phyloP scores from a whole-genome alignment of 1,139 yeast species.

The Geotrichum bryndzae region DNA sequence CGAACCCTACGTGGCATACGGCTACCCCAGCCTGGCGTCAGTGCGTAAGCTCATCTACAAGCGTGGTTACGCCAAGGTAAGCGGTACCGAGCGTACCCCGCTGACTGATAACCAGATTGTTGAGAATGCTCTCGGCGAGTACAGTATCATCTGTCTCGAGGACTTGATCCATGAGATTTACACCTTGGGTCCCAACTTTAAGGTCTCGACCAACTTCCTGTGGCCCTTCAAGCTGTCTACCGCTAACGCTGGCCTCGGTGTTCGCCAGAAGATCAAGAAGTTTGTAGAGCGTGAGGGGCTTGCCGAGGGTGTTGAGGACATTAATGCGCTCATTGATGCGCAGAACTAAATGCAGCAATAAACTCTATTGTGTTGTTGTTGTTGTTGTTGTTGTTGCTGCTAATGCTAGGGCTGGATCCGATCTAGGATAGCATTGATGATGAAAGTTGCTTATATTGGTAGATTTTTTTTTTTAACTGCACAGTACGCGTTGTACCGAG shows the following conservation, averaged over 20 bases:
- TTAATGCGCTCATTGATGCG: constrained; percentile 97
- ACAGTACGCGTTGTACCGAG: neutral
- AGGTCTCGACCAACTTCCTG: constrained; percentile 98
- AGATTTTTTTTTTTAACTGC: neutral
- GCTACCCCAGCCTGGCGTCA: constrained; percentile 97
- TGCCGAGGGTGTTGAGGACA: constrained; percentile 99
- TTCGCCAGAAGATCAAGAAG: constrained; percentile 97
- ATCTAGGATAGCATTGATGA: neutral
- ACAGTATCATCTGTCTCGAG: constrained; percentile 93
- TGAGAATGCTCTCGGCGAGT: constrained; percentile 90
- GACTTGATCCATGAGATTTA: constrained; percentile 98
- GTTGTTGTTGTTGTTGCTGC: neutral
- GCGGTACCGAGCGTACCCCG: constrained; percentile 96
- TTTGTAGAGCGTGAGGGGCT: constrained; percentile 99
- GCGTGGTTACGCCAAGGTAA: constrained; percentile 96
- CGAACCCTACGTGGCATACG: constrained; percentile 99
- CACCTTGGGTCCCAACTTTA: constrained; percentile 99
- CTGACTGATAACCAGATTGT: constrained; percentile 83
- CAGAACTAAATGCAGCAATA: constrained; percentile 13
- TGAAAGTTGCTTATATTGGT: neutral
- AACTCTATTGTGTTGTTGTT: neutral
- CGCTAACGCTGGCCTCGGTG: constrained; percentile 99
- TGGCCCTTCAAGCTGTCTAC: constrained; percentile 99
- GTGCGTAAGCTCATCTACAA: constrained; percentile 96
- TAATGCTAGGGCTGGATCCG: neutral